Evolutionary conservation across 208 protist species (phyloP), one percentile per base, ranked within the genome.

Genomic region (Crithidia brevicula): DNA sequence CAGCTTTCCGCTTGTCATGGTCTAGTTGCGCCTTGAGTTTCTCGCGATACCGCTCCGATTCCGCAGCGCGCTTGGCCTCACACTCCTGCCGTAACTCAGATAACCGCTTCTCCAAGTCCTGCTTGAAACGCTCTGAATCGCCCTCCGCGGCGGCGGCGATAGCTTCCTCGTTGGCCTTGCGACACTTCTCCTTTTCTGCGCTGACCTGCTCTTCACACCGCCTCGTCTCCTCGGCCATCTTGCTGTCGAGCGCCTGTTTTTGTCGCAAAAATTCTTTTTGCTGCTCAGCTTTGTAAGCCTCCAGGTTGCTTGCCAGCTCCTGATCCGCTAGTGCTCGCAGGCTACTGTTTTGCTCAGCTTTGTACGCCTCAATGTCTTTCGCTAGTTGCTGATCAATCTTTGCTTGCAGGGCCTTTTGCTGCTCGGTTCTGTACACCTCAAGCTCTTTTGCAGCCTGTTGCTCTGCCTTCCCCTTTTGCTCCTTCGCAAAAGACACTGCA

Each of bases 1-100:
- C 71, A 11, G 71, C 58, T 31, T 85, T 85, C 18, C 57, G 45
- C 63, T 72, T 79, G 59, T 88, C 82, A 18, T 67, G 57, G 9
- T 79, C 69, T 7, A 83, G 43, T 1, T 88, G 63, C 9, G 54
- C 56, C 46, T 82, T 80, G 23, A 51, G 42, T 7, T 72, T 76
- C 51, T 71, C 66, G 11, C 70, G 59, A 30, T 82, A 45, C 5
- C 69, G 59, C 60, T 74, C 69, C 30, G 34, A 54, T 42, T 74
- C 69, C 1, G 69, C 31, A 30, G 42, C 34, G 13, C 60, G 69
- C 52, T 57, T 74, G n/a, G 51, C 53, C 40, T 74, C 69, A 10
- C 28, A 68, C 15, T 74, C 60, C 28, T 68, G 69, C 8, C 69
- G 59, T 3, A 74, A 43, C 20, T 49, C 22, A 13, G 31, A 23